Evolutionary conservation across 2,329 filamentous ascomycete genomes (phyloP), one percentile per base, ranked within the genome.

Genomic region (Pseudocercospora vitis): DNA sequence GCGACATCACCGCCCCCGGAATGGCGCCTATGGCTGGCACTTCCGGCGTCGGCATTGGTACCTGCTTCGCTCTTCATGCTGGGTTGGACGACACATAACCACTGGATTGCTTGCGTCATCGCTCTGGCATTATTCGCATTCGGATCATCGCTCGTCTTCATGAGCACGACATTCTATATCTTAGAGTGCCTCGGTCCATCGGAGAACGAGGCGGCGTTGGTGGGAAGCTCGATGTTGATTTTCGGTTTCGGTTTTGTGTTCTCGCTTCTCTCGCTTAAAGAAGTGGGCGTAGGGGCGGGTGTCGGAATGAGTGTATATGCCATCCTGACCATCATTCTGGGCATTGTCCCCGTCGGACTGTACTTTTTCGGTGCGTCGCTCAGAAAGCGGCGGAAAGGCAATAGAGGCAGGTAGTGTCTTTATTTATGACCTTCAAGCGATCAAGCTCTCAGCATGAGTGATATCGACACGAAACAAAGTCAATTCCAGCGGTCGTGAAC

Each of bases 211-310:
- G 81, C 78, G 56, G 80, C 80, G 0, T 68, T 79, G 31, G 80
- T 77, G 7, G 82, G 82, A 1, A 84, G 82, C 54, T 76, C 76
- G 2, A 69, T 85, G 14, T 70, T 80, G 2, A 70, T 82, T 23
- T 85, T 84, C 57, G 65, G 69, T 0, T 73, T 84, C 7, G 79
- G 79, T 0, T 79, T 76, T 1, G 78, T 73, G 0, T 86, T 86
- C 51, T 82, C 82, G 0, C 65, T 86, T 0, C 85, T 85, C 57
- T 79, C 81, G 0, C 68, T 84, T 1, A 80, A 53, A 9, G 56
- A 75, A 65, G 73, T 73, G 40, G 49, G 62, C 1, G 57, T 76
- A 4, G 72, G 70, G 1, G 64, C 72, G 9, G 68, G 68, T 14
- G 71, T 70, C 65, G 74, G 71, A 0, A 68, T 64, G 2, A 70